phyloP scores from a whole-genome alignment of 2,329 filamentous ascomycete genomes.

The Trichoderma polysporum region DNA sequence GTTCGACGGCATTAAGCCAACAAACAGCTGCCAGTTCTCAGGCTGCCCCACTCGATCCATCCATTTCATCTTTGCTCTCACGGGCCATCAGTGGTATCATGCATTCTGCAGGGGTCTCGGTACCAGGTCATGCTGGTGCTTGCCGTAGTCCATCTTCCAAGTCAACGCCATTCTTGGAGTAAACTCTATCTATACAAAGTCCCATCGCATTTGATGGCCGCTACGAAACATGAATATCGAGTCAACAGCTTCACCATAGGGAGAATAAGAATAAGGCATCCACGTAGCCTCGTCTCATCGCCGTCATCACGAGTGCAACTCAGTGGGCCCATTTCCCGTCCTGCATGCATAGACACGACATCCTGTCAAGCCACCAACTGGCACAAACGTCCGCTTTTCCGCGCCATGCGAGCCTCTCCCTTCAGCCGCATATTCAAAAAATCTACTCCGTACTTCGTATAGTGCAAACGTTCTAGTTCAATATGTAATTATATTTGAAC shows the following conservation, averaged over 20 bases:
- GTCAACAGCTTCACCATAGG: not conserved
- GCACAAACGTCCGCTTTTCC: not conserved
- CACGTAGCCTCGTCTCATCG: not conserved
- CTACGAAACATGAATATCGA: not conserved
- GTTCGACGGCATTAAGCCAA: not conserved
- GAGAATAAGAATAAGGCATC: not conserved
- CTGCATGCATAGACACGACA: not conserved
- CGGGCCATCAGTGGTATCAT: too few relatives aligned
- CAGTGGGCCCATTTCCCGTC: not conserved
- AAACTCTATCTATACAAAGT: not conserved
- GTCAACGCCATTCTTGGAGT: not conserved
- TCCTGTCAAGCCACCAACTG: conserved; percentile 5
- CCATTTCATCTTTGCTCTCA: too few relatives aligned
- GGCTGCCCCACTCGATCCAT: not conserved
- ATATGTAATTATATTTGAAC: conserved; percentile 5
- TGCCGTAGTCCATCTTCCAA: not conserved
- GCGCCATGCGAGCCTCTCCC: conserved; percentile 2
- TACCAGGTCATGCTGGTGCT: too few relatives aligned
- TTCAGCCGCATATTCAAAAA: not conserved
- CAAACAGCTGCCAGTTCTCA: not conserved
- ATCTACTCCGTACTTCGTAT: too few relatives aligned
- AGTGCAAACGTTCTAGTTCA: not conserved
- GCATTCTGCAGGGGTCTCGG: not conserved
- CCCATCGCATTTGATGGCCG: too few relatives aligned
- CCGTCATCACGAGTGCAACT: not conserved